Percentiles rank a stretch among this genome's conserved stretches.
Conservation (phyloP, 2,329 filamentous ascomycete species). For the Alternaria burnsii region DNA sequence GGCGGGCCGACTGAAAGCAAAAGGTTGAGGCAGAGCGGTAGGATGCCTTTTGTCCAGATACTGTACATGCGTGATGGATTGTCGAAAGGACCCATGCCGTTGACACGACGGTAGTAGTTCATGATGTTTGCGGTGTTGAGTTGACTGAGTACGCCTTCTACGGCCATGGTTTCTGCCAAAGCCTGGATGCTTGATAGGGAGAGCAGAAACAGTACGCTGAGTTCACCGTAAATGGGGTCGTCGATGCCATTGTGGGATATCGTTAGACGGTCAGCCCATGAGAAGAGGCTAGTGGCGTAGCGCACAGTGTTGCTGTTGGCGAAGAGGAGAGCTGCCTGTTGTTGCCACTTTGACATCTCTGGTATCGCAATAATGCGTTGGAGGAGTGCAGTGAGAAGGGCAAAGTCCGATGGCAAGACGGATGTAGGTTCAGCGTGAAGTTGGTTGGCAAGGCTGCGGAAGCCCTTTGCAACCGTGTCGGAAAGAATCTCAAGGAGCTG, state of each 20-base stretch:
- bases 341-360: constrained; percentile 71
- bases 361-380: constrained; percentile 84
- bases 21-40: constrained; percentile 89
- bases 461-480: constrained; percentile 79
- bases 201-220: constrained; percentile 87
- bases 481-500: constrained; percentile 79
- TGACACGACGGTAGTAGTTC: constrained; percentile 73
- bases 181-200: constrained; percentile 82
- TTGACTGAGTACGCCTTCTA: constrained; percentile 82
- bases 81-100: constrained; percentile 80
- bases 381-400: constrained; percentile 84
- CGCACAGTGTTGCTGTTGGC: constrained; percentile 74
- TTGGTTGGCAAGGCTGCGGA: constrained; percentile 80
- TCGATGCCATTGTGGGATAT: constrained; percentile 63
- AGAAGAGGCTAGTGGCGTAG: constrained; percentile 86
- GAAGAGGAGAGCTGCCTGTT: constrained; percentile 58
- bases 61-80: constrained; percentile 79
- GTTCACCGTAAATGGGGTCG: constrained; percentile 91
- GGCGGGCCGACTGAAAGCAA: constrained; percentile 81
- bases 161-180: constrained; percentile 88
- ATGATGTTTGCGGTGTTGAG: constrained; percentile 82
- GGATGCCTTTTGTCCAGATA: constrained; percentile 88
- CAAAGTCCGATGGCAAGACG: constrained; percentile 80
- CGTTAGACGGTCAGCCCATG: constrained; percentile 87
- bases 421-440: constrained; percentile 77